phyloP scores from a whole-genome alignment of 75 land plant genomes.

The Chamaecyparis obtusa region DNA sequence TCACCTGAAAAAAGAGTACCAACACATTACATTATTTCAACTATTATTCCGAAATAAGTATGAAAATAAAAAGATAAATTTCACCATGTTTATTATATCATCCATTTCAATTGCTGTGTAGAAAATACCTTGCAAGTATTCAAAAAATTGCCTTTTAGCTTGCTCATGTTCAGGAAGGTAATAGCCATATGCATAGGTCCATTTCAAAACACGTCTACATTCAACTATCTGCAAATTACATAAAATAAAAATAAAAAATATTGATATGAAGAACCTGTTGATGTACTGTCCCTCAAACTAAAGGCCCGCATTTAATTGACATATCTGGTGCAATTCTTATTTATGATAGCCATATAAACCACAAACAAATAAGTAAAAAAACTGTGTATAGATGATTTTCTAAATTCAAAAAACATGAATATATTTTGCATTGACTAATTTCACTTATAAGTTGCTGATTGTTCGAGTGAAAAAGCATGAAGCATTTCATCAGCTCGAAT shows the following conservation, averaged over 20 bases:
- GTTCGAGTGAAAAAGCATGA: background rate
- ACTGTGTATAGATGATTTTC: background rate
- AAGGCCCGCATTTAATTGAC: background rate
- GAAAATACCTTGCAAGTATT: constrained; percentile 42
- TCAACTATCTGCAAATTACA: constrained; percentile 40
- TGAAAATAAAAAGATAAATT: background rate
- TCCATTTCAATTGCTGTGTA: background rate
- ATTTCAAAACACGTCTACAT: constrained; percentile 46
- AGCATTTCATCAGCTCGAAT: background rate
- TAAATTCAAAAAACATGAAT: background rate
- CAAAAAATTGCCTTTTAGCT: constrained; percentile 42
- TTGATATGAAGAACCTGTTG: no score
- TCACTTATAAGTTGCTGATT: background rate
- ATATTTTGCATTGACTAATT: background rate
- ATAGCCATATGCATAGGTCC: constrained; percentile 51
- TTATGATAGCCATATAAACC: background rate
- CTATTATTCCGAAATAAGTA: background rate
- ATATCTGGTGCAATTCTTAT: background rate
- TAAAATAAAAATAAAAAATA: background rate
- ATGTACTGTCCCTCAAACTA: background rate
- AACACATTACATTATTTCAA: background rate
- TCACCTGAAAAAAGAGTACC: constrained; percentile 17
- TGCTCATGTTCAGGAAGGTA: constrained; percentile 42
- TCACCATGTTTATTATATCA: background rate
- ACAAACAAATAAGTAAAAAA: background rate